These are phyloP conservation scores for Sordariomycetes sp. DNA, from an alignment of 2,329 filamentous ascomycete genomes.

Conservation along the genomic window DNA sequence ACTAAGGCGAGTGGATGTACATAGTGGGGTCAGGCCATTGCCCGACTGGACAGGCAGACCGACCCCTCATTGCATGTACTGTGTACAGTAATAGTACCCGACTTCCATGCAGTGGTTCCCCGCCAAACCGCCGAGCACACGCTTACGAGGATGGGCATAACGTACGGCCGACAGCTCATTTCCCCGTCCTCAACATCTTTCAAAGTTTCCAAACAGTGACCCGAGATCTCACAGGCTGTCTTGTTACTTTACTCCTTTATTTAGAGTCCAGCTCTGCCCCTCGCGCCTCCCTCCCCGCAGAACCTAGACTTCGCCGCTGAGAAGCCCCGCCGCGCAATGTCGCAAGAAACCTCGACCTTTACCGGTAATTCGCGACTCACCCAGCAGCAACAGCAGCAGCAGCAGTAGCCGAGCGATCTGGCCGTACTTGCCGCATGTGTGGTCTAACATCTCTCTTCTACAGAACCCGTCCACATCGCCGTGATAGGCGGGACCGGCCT, in stretches of 20 bases:
- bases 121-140: background rate
- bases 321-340: background rate
- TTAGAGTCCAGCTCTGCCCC: background rate
- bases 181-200: background rate
- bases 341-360: background rate
- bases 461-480: constrained; percentile 68
- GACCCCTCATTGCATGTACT: too few species aligned
- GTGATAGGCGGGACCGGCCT: constrained; percentile 93
- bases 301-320: background rate
- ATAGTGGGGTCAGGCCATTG: too few species aligned
- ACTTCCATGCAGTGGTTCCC: too few species aligned
- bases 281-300: background rate
- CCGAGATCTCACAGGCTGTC: background rate
- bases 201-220: background rate
- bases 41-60: too few species aligned
- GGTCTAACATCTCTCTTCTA: background rate
- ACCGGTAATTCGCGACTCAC: background rate
- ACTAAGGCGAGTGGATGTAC: too few species aligned
- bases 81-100: too few species aligned
- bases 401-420: too few species aligned
- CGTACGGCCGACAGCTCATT: background rate
- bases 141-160: background rate
- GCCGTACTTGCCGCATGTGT: background rate
- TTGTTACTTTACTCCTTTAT: background rate
- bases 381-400: too few species aligned